phyloP scores from a whole-genome alignment of 2,329 filamentous ascomycete species.

The Venturia asperata region DNA sequence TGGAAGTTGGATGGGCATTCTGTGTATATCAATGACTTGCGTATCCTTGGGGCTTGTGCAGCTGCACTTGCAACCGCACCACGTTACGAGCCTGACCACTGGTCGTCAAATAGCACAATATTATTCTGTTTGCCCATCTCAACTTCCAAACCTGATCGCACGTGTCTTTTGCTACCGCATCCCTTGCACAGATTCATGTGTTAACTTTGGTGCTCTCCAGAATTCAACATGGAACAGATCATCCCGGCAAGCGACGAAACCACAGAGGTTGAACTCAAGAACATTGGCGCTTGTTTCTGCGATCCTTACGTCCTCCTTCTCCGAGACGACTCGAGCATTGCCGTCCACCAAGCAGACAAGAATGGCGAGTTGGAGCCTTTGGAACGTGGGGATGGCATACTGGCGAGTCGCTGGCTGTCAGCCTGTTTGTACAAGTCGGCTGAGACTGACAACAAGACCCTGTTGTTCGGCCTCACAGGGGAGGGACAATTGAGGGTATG shows the following conservation, averaged over 20 bases:
- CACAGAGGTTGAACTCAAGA: constrained; percentile 69
- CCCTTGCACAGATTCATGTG: not conserved
- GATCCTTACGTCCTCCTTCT: constrained; percentile 82
- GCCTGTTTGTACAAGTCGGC: constrained; percentile 74
- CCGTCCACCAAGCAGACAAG: constrained; percentile 70
- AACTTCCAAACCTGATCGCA: constrained; percentile 1
- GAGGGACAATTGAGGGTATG: constrained; percentile 69
- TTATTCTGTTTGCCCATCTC: constrained; percentile 15
- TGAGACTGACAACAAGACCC: constrained; percentile 45
- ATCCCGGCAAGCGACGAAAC: constrained; percentile 89
- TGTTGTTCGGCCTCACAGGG: constrained; percentile 70
- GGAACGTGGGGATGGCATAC: constrained; percentile 52
- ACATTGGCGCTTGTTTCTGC: constrained; percentile 72
- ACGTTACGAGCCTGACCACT: constrained; percentile 8
- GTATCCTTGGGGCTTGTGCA: constrained; percentile 11
- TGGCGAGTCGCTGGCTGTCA: constrained; percentile 68
- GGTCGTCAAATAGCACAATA: constrained; percentile 17
- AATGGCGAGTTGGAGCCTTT: constrained; percentile 82
- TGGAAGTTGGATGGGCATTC: constrained; percentile 2
- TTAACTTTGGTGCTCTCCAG: constrained; percentile 29
- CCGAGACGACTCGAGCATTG: constrained; percentile 73
- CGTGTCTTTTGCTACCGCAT: constrained; percentile 3
- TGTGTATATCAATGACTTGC: constrained; percentile 10
- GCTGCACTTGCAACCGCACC: not conserved
- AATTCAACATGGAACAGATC: constrained; percentile 83